Percentiles rank a stretch among this genome's conserved stretches.
phyloP scores from a whole-genome alignment of 106 monocot genomes.

The Acorus calamus region DNA sequence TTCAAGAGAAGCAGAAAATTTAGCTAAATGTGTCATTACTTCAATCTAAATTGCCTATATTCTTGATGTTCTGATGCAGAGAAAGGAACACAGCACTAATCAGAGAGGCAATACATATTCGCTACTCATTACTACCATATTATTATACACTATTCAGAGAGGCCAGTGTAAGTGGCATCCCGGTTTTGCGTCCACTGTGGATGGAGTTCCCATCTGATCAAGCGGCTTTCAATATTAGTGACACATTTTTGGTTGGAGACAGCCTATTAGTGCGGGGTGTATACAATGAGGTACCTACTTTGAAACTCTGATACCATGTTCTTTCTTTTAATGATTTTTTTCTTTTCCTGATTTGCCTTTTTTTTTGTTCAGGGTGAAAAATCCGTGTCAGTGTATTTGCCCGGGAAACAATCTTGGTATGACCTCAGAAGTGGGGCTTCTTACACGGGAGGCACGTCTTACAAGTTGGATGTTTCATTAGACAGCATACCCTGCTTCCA shows the following conservation, averaged over 20 bases:
- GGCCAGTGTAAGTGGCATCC: conserved; percentile 64
- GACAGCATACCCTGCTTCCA: conserved; percentile 97
- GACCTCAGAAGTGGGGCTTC: conserved; percentile 58
- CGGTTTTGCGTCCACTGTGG: conserved; percentile 93
- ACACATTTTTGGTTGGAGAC: conserved; percentile 87
- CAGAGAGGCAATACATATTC: conserved; percentile 80
- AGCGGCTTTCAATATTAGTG: conserved; percentile 71
- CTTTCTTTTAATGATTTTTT: background rate
- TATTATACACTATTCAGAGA: conserved; percentile 90
- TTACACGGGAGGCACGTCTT: conserved; percentile 48
- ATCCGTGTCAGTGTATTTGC: conserved; percentile 74
- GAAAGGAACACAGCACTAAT: conserved; percentile 78
- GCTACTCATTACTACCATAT: conserved; percentile 88
- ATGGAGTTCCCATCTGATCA: conserved; percentile 81
- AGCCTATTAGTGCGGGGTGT: conserved; percentile 81
- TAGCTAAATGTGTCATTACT: too few species aligned
- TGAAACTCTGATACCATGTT: background rate
- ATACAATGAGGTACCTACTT: conserved; percentile 58
- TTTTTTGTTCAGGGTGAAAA: conserved; percentile 51
- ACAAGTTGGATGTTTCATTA: conserved; percentile 66
- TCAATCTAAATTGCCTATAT: background rate
- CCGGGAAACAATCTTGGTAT: conserved; percentile 63
- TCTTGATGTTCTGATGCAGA: conserved; percentile 17
- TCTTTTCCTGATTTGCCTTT: background rate
- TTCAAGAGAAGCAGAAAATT: too few species aligned